Base-by-base conservation (phyloP, 352 stramenopile genomes). In the Globisporangium nagaii region DNA sequence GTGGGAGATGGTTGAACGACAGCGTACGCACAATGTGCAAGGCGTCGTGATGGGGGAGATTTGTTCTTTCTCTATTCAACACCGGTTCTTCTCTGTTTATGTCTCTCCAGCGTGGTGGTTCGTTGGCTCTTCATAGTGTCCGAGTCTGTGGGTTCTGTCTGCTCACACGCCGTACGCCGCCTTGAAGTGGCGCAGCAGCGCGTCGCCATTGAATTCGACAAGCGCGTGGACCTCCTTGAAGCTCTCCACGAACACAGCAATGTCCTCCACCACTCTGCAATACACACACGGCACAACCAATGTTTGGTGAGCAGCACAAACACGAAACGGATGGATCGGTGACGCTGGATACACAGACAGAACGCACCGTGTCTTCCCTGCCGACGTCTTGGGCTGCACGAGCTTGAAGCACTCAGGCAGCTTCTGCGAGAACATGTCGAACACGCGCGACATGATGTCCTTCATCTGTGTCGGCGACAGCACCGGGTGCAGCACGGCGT, bases 401-500 rank as follows among this genome's bases (percentile, higher is more conserved):
- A 74, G 70, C 58, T 90, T 90, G 66, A 96, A 96, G 50, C 87
- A 96, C 31, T 90, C 79, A 6, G 87, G 87, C 35, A 97, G 70
- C 58, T 96, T 95, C 48, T 92, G 80, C 12, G 76, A 79, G 39
- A 93, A 91, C 79, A 93, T 91, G 52, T 93, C 80, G 37, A 92
- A 95, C 32, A 94, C 81, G 34, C 84, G 79, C 27, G 88, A 96
- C 75, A 98, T 97, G 24, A 98, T 87, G 68, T 98, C 95, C 59
- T 96, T 91, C 64, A 99, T 93, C 68, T 98, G 88, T 40, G 96
- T 90, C 4, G 81, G 73, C 10, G 96, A 96, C 9, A 99, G 78
- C 36, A 98, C 84, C 11, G 87, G 77, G 58, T 89, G 75, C 25
- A 99, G 70, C 28, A 99, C 95, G 47, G 92, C 88, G 70, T 99